phyloP scores from a whole-genome alignment of 768 basidiomycete species.

The Sistotremastrum suecicum region DNA sequence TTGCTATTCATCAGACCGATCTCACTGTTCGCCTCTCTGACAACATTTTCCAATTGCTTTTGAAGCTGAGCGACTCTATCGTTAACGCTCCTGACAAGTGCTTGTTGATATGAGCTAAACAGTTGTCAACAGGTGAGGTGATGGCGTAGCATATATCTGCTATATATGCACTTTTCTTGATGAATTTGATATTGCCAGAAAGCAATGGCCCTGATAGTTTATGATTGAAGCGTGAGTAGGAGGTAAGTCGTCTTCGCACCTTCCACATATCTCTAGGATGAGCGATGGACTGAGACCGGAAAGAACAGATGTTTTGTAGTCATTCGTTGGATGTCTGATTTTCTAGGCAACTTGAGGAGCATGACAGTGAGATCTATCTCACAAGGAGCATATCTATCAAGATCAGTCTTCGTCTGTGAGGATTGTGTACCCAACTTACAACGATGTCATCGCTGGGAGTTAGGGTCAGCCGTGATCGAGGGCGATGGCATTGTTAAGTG shows the following conservation, averaged over 20 bases:
- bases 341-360: background rate
- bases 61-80: slow-evolving; percentile 74
- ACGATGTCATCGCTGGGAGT: slow-evolving; percentile 46
- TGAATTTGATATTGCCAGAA: slow-evolving; percentile 89
- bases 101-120: slow-evolving; percentile 67
- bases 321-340: slow-evolving; percentile 56
- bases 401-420: too few species aligned
- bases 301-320: slow-evolving; percentile 84
- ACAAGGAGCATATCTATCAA: too few species aligned
- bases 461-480: background rate
- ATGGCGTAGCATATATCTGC: slow-evolving; percentile 2
- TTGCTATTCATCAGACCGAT: slow-evolving; percentile 58
- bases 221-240: background rate
- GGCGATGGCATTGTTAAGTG: background rate
- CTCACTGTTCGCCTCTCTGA: slow-evolving; percentile 78
- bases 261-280: slow-evolving; percentile 70
- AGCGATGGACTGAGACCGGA: slow-evolving; percentile 65
- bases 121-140: background rate
- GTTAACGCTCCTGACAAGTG: slow-evolving; percentile 64
- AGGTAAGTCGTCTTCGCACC: slow-evolving; percentile 25
- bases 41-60: slow-evolving; percentile 74
- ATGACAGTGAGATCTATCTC: background rate
- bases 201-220: slow-evolving; percentile 48
- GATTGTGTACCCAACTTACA: slow-evolving; percentile 20
- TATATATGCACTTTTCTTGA: slow-evolving; percentile 52